Evolutionary conservation across 169 alveolate genomes (phyloP), one percentile per base, ranked within the genome.

Genomic region (Cryptosporidium viatorum): DNA sequence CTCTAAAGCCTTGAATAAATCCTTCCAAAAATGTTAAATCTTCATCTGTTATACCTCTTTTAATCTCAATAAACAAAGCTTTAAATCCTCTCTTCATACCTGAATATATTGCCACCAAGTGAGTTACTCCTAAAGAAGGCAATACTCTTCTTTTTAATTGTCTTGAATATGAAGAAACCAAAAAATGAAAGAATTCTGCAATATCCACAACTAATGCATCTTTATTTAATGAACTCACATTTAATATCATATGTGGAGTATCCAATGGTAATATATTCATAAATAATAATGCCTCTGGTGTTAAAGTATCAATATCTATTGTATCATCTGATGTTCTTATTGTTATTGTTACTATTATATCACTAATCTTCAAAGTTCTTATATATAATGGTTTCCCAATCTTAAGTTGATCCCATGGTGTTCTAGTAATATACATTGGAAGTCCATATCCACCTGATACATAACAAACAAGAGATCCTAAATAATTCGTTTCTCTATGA

Each of bases 241-340:
- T 96, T 31, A 96, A 93, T 67, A 94, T 92, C 93, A 96, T 96
- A 60, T 95, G 95, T 21, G 98, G 98, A 10, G 98, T 95, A 80
- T 96, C 98, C 51, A 96, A 86, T n/a, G 98, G 98, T 70, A 96
- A 86, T 4, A 97, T 95, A 60, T 96, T 98, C 71, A 95, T 93
- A 29, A 96, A 86, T 85, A 94, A 95, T 93, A 96, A 80, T 29
- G 96, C 94, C 51, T 60, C 98, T 92, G 14, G 95, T 68, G 62
- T 80, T 65, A 80, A 59, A 10, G 89, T 80, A 65, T 80, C 89
- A 14, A 80, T 80, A 62, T 80, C 62, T 62, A 96, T 92, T 69
- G 94, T 85, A 48, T 94, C 94, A 35, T 95, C 98, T 21, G 97
- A 95, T 14, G 98, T 96, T 52, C 98, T 91, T 12, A 96, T 94